Percentiles rank a stretch among this genome's conserved stretches.
phyloP scores from a whole-genome alignment of 1,284 basidiomycete genomes.

The Ganoderma sinense region DNA sequence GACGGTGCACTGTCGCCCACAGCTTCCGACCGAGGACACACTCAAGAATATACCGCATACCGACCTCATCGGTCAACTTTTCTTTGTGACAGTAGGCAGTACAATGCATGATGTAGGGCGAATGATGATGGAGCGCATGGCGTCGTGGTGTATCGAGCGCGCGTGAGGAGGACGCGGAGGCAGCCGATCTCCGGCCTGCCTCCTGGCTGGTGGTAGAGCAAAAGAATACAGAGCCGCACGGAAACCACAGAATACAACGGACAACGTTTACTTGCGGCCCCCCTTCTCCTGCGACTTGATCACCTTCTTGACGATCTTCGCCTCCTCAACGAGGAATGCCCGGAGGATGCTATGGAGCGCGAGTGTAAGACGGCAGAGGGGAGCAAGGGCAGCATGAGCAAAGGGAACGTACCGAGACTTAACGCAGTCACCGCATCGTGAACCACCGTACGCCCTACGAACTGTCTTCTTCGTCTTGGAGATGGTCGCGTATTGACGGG shows the following conservation, averaged over 20 bases:
- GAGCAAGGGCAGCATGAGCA: not conserved
- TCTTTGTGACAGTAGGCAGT: slow-evolving; percentile 39
- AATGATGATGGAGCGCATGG: slow-evolving; percentile 33
- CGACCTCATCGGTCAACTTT: slow-evolving; percentile 41
- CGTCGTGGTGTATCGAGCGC: slow-evolving; percentile 34
- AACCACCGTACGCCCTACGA: slow-evolving; percentile 93
- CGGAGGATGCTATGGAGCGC: slow-evolving; percentile 82
- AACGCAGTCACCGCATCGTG: slow-evolving; percentile 92
- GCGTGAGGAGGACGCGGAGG: slow-evolving; percentile 17
- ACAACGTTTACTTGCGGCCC: slow-evolving; percentile 41
- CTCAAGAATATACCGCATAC: slow-evolving; percentile 32
- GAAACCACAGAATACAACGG: slow-evolving; percentile 13
- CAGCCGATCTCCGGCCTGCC: slow-evolving; percentile 24
- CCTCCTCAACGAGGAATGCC: slow-evolving; percentile 99
- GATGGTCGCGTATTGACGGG: slow-evolving; percentile 91
- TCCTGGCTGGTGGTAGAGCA: slow-evolving; percentile 26
- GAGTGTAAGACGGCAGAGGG: not conserved
- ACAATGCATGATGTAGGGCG: slow-evolving; percentile 41
- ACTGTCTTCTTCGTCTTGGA: slow-evolving; percentile 97
- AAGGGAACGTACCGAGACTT: slow-evolving; percentile 78
- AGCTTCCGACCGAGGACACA: not conserved
- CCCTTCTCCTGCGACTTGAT: slow-evolving; percentile 87
- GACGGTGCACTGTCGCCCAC: too few species aligned
- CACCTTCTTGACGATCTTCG: slow-evolving; percentile 99
- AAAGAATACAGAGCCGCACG: slow-evolving; percentile 30